These are phyloP conservation scores for Helicocarpus griseus DNA, from an alignment of 2,329 filamentous ascomycete genomes.

Conservation along the genomic window DNA sequence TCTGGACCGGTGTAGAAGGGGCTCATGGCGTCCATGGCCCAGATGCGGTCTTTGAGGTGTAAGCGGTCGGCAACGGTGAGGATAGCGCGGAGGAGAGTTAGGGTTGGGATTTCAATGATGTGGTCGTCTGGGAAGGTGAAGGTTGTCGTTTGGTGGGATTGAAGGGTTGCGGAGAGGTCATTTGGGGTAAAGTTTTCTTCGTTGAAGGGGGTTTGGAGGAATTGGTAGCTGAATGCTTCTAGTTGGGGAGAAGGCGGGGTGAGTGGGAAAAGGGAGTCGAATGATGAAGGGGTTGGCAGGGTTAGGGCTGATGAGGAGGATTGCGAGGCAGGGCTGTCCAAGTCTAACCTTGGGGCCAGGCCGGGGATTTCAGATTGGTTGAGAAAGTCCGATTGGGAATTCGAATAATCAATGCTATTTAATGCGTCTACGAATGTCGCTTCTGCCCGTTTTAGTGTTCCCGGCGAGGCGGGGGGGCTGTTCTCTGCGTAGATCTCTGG, in stretches of 20 bases:
- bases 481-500: background rate
- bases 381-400: background rate
- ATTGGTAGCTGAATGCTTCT: slow-evolving; percentile 8
- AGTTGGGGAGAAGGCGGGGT: slow-evolving; percentile 1
- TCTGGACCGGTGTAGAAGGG: slow-evolving; percentile 32
- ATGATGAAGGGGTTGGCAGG: background rate
- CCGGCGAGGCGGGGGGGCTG: background rate
- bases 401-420: background rate
- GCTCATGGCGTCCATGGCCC: slow-evolving; percentile 39
- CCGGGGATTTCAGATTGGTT: slow-evolving; percentile 2
- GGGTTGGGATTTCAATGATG: slow-evolving; percentile 39
- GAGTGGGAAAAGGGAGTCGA: background rate
- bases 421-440: slow-evolving; percentile 3
- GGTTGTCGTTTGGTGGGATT: slow-evolving; percentile 15
- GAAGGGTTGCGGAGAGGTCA: slow-evolving; percentile 12
- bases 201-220: slow-evolving; percentile 9
- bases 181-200: slow-evolving; percentile 4
- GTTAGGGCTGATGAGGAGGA: background rate
- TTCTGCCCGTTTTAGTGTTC: background rate
- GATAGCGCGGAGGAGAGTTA: slow-evolving; percentile 41
- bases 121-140: slow-evolving; percentile 39
- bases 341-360: background rate
- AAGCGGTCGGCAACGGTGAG: slow-evolving; percentile 41
- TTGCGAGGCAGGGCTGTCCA: background rate
- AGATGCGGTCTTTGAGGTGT: slow-evolving; percentile 34